Percentiles rank a stretch among this genome's conserved stretches.
phyloP scores from a whole-genome alignment of 148 eudicot genomes.

The Vaccinium corymbosum region DNA sequence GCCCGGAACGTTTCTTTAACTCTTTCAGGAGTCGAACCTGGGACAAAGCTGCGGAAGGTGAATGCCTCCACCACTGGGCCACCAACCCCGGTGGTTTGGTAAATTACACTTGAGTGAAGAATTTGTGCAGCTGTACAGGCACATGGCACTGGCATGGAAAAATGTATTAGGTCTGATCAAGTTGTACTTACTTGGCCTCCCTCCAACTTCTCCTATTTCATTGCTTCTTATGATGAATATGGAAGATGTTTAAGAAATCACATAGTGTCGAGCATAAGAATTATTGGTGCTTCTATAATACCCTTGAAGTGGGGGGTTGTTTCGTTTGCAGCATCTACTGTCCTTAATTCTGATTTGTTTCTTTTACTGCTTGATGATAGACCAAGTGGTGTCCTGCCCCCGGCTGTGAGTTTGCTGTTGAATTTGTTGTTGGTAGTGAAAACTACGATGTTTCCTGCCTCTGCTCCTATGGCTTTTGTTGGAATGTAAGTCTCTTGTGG shows the following conservation, averaged over 20 bases:
- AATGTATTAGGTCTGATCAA: background rate
- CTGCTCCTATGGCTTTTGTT: slow-evolving; percentile 59
- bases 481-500: slow-evolving; percentile 43
- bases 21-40: too few species aligned
- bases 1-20: too few species aligned
- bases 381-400: slow-evolving; percentile 79
- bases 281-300: background rate
- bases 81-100: background rate
- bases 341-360: background rate
- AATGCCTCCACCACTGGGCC: too few species aligned
- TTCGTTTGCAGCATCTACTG: background rate
- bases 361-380: slow-evolving; percentile 21
- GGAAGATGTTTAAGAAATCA: background rate
- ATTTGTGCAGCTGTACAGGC: background rate
- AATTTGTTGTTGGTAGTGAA: slow-evolving; percentile 47
- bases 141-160: too few species aligned
- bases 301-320: slow-evolving; percentile 3
- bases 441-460: slow-evolving; percentile 53
- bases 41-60: too few species aligned
- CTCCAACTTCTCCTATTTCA: background rate
- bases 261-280: background rate
- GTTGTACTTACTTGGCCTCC: background rate
- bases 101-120: background rate
- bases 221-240: background rate
- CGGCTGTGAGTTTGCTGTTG: slow-evolving; percentile 59